phyloP scores from a whole-genome alignment of 345 rosid genomes.

The Raphanus raphanistrum region DNA sequence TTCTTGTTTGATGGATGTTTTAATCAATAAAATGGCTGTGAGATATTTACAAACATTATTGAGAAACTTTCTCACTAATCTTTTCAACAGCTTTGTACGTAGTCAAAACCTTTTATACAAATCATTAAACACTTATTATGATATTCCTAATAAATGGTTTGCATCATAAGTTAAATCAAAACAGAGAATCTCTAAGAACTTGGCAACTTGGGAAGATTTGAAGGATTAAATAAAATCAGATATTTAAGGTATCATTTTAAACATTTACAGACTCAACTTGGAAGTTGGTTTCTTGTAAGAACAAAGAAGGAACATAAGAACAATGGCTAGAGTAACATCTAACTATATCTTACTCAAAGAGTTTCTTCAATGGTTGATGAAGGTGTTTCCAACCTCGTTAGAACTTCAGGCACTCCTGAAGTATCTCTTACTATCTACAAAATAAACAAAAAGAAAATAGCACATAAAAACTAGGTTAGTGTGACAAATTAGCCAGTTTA shows the following conservation, averaged over 20 bases:
- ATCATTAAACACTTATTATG: too few species aligned
- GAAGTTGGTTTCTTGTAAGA: constrained; percentile 25
- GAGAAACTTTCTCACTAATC: not conserved
- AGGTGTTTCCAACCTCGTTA: constrained; percentile 69
- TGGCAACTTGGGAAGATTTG: not conserved
- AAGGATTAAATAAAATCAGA: not conserved
- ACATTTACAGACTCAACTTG: constrained; percentile 27
- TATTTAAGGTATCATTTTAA: not conserved
- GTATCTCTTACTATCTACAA: constrained; percentile 72
- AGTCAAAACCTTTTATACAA: not conserved
- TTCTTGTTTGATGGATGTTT: constrained; percentile 6
- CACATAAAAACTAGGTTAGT: not conserved
- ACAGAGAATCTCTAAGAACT: not conserved
- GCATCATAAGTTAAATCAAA: not conserved
- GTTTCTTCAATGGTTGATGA: constrained; percentile 38
- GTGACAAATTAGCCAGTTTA: not conserved
- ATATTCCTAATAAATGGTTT: not conserved
- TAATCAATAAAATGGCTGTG: not conserved
- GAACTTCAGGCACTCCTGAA: constrained; percentile 82
- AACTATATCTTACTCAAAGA: constrained; percentile 68
- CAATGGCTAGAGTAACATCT: constrained; percentile 32
- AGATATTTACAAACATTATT: not conserved
- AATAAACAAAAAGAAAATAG: constrained; percentile 11
- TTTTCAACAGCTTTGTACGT: not conserved
- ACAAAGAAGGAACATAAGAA: not conserved